Evolutionary conservation across 2,329 filamentous ascomycete species (phyloP).

Genomic region (Sporothrix euskadiensis): DNA sequence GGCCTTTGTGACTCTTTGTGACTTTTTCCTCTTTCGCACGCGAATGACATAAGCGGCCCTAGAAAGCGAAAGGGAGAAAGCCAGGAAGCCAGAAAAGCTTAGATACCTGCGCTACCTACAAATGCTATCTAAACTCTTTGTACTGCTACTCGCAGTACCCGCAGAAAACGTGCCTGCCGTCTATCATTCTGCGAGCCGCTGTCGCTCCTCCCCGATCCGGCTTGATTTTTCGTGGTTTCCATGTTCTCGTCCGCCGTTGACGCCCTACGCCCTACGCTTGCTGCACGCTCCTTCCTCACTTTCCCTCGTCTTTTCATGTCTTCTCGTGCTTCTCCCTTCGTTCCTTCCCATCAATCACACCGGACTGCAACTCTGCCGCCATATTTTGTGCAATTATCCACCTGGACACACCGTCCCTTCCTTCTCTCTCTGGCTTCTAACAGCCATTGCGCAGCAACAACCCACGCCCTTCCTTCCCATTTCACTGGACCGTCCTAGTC

Average conservation of each 20-base stretch:
- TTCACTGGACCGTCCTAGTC: constrained; percentile 6
- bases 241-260: neutral
- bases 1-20: constrained; percentile 10
- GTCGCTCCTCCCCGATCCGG: constrained; percentile 19
- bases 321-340: neutral
- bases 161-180: neutral
- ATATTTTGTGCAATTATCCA: neutral
- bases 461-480: neutral
- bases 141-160: neutral
- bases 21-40: constrained; percentile 4
- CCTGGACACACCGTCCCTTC: neutral
- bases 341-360: neutral
- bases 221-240: neutral
- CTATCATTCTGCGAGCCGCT: neutral
- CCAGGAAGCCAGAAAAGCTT: too few relatives aligned
- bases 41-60: constrained; percentile 20
- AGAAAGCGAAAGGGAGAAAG: too few relatives aligned
- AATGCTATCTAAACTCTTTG: neutral
- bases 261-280: too few relatives aligned
- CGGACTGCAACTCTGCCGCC: neutral
- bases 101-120: neutral
- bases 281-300: neutral
- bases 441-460: neutral
- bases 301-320: neutral
- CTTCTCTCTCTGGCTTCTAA: neutral